Evolutionary conservation across 1,284 basidiomycete species (phyloP).

Genomic region (Apiotrichum veenhuisii): DNA sequence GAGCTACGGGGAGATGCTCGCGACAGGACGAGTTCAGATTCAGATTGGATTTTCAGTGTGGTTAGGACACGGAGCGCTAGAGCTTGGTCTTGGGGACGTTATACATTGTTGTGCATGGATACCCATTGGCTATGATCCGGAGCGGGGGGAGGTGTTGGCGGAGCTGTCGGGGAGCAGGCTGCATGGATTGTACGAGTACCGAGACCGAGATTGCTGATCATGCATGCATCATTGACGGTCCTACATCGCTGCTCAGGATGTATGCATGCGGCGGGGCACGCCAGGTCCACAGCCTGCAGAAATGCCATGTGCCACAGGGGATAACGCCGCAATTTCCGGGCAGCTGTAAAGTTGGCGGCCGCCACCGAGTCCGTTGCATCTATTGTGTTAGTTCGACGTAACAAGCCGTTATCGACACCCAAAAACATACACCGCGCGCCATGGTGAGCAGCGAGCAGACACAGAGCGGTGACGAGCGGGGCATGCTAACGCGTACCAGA

Average conservation of each 20-base stretch:
- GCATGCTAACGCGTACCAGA: slow-evolving; percentile 25
- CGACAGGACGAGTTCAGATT: not conserved
- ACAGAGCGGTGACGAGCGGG: not conserved
- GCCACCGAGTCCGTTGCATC: not conserved
- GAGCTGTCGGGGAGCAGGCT: not conserved
- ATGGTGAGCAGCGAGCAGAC: slow-evolving; percentile 13
- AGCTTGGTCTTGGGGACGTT: not conserved
- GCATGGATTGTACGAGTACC: too few relatives aligned
- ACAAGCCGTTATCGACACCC: not conserved
- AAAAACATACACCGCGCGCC: not conserved
- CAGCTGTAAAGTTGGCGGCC: slow-evolving; percentile 9
- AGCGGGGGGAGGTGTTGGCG: not conserved
- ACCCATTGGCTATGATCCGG: slow-evolving; percentile 9
- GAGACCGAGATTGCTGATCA: too few relatives aligned
- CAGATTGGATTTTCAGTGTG: too few relatives aligned
- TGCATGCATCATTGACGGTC: not conserved
- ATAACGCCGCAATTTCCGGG: slow-evolving; percentile 9
- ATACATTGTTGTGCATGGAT: slow-evolving; percentile 24
- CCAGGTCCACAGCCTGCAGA: too few relatives aligned
- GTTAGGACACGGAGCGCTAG: not conserved
- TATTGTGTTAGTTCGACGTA: slow-evolving; percentile 7
- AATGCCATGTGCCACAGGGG: slow-evolving; percentile 3
- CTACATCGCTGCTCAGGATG: too few relatives aligned
- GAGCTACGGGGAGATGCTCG: not conserved
- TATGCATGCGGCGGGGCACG: too few relatives aligned